These are phyloP conservation scores for Stagonosporopsis vannaccii DNA, from an alignment of 2,329 filamentous ascomycete species.

Conservation along the genomic window DNA sequence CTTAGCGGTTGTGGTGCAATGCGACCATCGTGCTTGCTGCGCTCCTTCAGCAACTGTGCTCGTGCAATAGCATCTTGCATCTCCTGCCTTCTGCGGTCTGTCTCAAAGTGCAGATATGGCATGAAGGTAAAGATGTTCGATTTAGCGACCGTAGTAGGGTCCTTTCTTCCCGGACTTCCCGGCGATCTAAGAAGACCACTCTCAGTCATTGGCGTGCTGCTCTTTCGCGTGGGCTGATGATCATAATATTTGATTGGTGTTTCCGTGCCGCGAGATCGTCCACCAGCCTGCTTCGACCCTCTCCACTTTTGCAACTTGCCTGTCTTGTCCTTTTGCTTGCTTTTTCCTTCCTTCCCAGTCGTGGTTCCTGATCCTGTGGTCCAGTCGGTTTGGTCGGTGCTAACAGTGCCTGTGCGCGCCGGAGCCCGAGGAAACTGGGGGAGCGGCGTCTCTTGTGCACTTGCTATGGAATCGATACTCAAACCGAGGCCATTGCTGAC, in stretches of 20 bases:
- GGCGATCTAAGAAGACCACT: slow-evolving; percentile 43
- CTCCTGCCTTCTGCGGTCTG: slow-evolving; percentile 59
- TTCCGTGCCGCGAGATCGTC: slow-evolving; percentile 36
- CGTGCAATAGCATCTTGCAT: slow-evolving; percentile 64
- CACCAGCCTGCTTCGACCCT: slow-evolving; percentile 31
- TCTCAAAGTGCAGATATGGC: slow-evolving; percentile 72
- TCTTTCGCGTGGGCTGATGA: slow-evolving; percentile 31
- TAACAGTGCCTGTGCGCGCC: slow-evolving; percentile 38
- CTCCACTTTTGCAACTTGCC: slow-evolving; percentile 43
- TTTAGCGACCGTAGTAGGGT: slow-evolving; percentile 41
- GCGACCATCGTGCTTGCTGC: slow-evolving; percentile 25
- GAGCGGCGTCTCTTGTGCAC: slow-evolving; percentile 28
- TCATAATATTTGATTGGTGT: slow-evolving; percentile 38
- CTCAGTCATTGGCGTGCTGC: slow-evolving; percentile 33
- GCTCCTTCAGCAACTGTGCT: slow-evolving; percentile 38
- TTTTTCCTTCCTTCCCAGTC: slow-evolving; percentile 33
- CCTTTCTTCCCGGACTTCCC: slow-evolving; percentile 47
- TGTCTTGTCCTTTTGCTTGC: slow-evolving; percentile 41
- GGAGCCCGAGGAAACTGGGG: slow-evolving; percentile 33
- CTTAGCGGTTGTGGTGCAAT: slow-evolving; percentile 28
- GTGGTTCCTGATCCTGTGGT: slow-evolving; percentile 24
- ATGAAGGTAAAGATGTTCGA: slow-evolving; percentile 60
- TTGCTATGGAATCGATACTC: slow-evolving; percentile 32
- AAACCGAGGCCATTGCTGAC: slow-evolving; percentile 35
- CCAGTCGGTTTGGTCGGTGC: slow-evolving; percentile 45